A percentile compares a stretch with the other conserved stretches of the same genome.
These are phyloP conservation scores for Dendrobium officinale DNA, from an alignment of 106 monocot species.

Conservation along the genomic window DNA sequence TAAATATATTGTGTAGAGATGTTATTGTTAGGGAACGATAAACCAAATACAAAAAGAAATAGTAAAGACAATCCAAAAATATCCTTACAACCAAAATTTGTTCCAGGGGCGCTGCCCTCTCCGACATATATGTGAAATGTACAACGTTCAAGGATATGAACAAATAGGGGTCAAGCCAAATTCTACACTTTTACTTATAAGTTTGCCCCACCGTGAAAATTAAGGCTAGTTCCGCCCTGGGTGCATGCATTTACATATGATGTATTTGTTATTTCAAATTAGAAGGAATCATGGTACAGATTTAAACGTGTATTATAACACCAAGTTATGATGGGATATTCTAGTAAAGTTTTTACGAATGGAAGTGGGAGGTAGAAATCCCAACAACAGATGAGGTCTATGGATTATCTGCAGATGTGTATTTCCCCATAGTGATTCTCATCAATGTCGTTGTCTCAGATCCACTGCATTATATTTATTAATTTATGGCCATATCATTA, in stretches of 20 bases:
- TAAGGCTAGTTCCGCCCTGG: not conserved
- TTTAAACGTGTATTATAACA: not conserved
- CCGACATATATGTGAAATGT: no score
- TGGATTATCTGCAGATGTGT: not conserved
- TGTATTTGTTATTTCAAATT: not conserved
- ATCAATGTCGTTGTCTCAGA: not conserved
- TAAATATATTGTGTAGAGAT: no score
- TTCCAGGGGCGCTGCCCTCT: no score
- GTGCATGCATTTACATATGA: not conserved
- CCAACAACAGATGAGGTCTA: not conserved
- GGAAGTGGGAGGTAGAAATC: not conserved
- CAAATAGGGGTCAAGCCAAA: no score
- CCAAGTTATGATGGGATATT: not conserved
- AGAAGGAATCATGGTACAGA: not conserved
- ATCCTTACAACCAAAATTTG: no score
- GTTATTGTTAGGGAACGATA: no score
- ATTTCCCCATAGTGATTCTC: no score
- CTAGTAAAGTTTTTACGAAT: not conserved
- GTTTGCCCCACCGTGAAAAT: no score
- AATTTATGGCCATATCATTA: not conserved
- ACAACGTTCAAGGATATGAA: no score
- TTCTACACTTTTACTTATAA: no score
- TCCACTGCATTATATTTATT: not conserved
- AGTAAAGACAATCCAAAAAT: no score
- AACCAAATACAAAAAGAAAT: no score